Evolutionary conservation across 495 filamentous ascomycete species (phyloP), one percentile per base, ranked within the genome.

Genomic region (Penicillium canescens): DNA sequence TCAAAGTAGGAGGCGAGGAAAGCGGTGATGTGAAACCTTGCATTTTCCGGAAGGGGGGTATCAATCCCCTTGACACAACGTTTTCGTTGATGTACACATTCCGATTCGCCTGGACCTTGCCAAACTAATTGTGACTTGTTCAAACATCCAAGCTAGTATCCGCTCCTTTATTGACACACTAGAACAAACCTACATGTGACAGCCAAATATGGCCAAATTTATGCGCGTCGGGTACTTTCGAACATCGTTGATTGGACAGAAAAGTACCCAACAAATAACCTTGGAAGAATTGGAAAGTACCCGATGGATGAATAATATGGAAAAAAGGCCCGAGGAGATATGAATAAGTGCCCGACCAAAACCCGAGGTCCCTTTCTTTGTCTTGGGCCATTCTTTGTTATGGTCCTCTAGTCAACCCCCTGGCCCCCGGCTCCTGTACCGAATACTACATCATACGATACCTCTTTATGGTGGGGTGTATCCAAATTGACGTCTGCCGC

Each of bases 261-360:
- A 14, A 39, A 39, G 37, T 39, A 39, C 37, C 37, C 37, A 39
- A 16, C 37, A 16, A 39, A 39, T 39, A 14, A 18, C 37, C n/a
- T 39, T 39, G 37, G 37, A 39, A 39, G 37, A 39, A 39, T 16
- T 39, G 37, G 37, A 39, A 39, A 39, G 37, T 39, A 39, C 37
- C 37, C 37, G 37, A 39, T 39, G 37, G 37, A 39, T 39, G 37
- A 14, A 39, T 39, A 39, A 39, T 39, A 39, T 39, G 37, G 37
- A 39, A 39, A 7, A 39, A 39, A 16, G 37, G 37, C 4, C n/a
- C n/a, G n/a, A n/a, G n/a, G n/a, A n/a, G n/a, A n/a, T n/a, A n/a
- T 18, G 14, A 39, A 39, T 39, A 39, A 39, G 37, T 39, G 37
- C 37, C 37, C 37, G 37, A 39, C 37, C 37, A 39, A 39, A 39